Evolutionary conservation across 768 basidiomycete genomes (phyloP), one percentile per base, ranked within the genome.

Genomic region (Mycena rosella): DNA sequence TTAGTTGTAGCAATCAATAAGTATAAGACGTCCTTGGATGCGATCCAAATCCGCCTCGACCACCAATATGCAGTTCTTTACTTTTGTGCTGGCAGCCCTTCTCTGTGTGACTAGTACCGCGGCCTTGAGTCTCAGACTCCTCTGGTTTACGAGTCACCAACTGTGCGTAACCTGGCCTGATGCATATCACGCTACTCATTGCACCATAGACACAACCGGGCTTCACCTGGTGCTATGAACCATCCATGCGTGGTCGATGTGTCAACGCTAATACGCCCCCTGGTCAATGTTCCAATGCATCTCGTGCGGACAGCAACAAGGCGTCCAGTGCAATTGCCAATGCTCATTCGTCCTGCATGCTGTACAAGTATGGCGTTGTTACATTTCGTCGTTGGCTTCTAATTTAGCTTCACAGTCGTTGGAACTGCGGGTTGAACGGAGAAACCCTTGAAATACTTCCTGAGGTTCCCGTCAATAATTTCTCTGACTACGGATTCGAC

Each of bases 241-340:
- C 49, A 2, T 20, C 5, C 49, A 51, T 51, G 49, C 17, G 27
- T n/a, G 49, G 49, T 5, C 26, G 18, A 1, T 51, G 49, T 15
- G 49, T 51, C 49, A 27, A 14, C 27, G 26, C 49, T 30, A 30
- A 26, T n/a, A 29, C 49, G 26, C 14, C 15, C 5, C 27, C 49
- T 2, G n/a, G 30, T n/a, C 27, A 29, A 15, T 51, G 49, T 8
- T 15, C 15, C 11, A 51, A 51, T 18, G 29, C 30, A 18, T 51
- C 49, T 20, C 30, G 9, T 53, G 14, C 52, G 52, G 52, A 34
- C 52, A 53, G 13, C 52, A 22, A 53, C 32, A 53, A 53, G 22
- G 52, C 52, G 24, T 53, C 52, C 20, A 53, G 52, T 22, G 52
- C 30, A 7, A 53, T 22, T 3, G 32, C 32, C 29, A 34, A 53